These are phyloP conservation scores for Tetrapyrgos nigripes DNA, from an alignment of 1,284 basidiomycete genomes.

Conservation along the genomic window DNA sequence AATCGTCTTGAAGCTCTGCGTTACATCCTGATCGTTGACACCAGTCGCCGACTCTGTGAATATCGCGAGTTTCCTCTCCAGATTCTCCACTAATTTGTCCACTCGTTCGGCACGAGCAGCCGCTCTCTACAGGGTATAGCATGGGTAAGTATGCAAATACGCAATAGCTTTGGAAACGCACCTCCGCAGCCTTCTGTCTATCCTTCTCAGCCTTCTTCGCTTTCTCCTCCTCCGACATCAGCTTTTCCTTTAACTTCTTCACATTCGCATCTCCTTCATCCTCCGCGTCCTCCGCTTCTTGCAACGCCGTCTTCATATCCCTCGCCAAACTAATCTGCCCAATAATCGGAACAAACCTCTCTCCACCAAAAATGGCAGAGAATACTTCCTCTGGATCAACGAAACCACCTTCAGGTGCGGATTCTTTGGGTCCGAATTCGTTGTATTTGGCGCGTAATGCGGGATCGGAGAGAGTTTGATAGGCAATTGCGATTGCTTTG, in stretches of 20 bases:
- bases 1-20: constrained; percentile 76
- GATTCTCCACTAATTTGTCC: constrained; percentile 81
- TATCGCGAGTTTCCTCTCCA: constrained; percentile 89
- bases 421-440: constrained; percentile 86
- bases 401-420: constrained; percentile 78
- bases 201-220: constrained; percentile 82
- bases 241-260: constrained; percentile 71
- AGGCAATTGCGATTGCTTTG: constrained; percentile 89
- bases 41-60: constrained; percentile 91
- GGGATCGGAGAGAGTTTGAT: constrained; percentile 90
- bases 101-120: constrained; percentile 82
- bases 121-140: constrained; percentile 65
- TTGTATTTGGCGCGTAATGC: constrained; percentile 91
- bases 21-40: constrained; percentile 74
- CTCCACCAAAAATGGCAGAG: constrained; percentile 91
- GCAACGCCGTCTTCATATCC: constrained; percentile 98
- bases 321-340: constrained; percentile 85
- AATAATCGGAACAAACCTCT: constrained; percentile 84
- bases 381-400: constrained; percentile 87
- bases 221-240: constrained; percentile 85
- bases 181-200: constrained; percentile 73
- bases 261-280: constrained; percentile 42
- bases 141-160: constrained; percentile 6
- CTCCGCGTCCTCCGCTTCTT: constrained; percentile 87
- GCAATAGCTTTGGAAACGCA: constrained; percentile 34